Percentiles rank a stretch among this genome's conserved stretches.
Evolutionary conservation across 2,329 filamentous ascomycete species (phyloP).

Genomic region (Pleomassaria siparia): DNA sequence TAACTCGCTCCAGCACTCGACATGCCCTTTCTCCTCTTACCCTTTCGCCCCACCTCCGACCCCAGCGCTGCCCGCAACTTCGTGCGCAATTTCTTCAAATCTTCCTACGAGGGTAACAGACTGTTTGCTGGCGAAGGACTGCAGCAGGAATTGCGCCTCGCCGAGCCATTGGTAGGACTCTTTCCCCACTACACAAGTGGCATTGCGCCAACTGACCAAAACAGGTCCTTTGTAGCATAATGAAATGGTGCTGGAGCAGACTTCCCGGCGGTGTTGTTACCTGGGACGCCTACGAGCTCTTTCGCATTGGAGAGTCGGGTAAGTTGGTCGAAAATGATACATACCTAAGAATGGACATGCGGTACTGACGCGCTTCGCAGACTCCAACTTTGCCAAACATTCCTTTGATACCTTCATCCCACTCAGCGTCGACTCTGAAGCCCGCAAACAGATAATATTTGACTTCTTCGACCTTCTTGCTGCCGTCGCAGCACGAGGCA

Average conservation of each 20-base stretch:
- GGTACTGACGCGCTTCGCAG: conserved; percentile 51
- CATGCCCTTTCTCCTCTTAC: conserved; percentile 87
- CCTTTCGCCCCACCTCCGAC: conserved; percentile 91
- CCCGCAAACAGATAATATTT: conserved; percentile 85
- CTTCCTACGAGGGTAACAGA: conserved; percentile 59
- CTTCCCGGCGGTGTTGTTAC: conserved; percentile 88
- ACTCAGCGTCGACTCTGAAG: conserved; percentile 83
- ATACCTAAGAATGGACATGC: conserved; percentile 6
- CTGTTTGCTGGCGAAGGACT: conserved; percentile 68
- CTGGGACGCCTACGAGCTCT: conserved; percentile 96
- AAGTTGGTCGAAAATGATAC: conserved; percentile 38
- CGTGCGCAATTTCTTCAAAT: conserved; percentile 87
- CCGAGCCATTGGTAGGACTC: conserved; percentile 81
- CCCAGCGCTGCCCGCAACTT: conserved; percentile 90
- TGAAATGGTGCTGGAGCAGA: conserved; percentile 99
- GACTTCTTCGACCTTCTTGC: conserved; percentile 95
- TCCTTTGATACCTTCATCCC: conserved; percentile 97
- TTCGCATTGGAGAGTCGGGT: conserved; percentile 93
- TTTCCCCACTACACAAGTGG: conserved; percentile 6
- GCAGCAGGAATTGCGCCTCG: conserved; percentile 84
- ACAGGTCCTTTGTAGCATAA: conserved; percentile 86
- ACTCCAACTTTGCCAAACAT: conserved; percentile 87
- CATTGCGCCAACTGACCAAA: conserved; percentile 19
- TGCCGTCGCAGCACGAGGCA: conserved; percentile 88
- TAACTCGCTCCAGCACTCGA: conserved; percentile 67